phyloP scores from a whole-genome alignment of 225 moss, liverwort and hornwort species.

The Neckera pumila region DNA sequence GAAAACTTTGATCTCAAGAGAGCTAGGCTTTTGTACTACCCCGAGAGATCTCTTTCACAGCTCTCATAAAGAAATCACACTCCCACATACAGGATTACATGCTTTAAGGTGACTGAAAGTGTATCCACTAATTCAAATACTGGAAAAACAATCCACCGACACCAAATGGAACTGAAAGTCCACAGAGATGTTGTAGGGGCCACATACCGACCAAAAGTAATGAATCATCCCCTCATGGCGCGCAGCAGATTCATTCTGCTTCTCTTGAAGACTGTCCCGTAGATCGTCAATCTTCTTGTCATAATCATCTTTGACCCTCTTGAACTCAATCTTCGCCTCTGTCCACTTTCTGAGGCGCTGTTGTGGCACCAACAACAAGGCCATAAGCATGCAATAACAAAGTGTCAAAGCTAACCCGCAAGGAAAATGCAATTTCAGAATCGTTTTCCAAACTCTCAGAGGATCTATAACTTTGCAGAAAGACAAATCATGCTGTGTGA shows the following conservation, averaged over 20 bases:
- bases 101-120: neutral
- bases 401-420: neutral
- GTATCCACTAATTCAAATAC: neutral
- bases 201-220: slow-evolving; percentile 55
- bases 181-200: neutral
- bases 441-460: neutral
- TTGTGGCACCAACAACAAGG: neutral
- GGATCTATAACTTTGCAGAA: neutral
- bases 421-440: neutral
- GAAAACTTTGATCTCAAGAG: neutral
- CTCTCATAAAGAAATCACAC: neutral
- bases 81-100: neutral
- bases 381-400: neutral
- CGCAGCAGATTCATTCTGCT: slow-evolving; percentile 52
- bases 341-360: slow-evolving; percentile 63
- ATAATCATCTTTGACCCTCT: slow-evolving; percentile 17
- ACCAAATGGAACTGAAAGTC: neutral
- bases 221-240: slow-evolving; percentile 48
- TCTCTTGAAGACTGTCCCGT: slow-evolving; percentile 39
- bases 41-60: no score
- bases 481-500: neutral
- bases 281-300: slow-evolving; percentile 17
- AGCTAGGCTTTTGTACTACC: neutral
- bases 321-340: slow-evolving; percentile 39
- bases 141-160: neutral